These are phyloP conservation scores for Colletotrichum sp. DNA, from an alignment of 2,329 filamentous ascomycete genomes.

Conservation along the genomic window DNA sequence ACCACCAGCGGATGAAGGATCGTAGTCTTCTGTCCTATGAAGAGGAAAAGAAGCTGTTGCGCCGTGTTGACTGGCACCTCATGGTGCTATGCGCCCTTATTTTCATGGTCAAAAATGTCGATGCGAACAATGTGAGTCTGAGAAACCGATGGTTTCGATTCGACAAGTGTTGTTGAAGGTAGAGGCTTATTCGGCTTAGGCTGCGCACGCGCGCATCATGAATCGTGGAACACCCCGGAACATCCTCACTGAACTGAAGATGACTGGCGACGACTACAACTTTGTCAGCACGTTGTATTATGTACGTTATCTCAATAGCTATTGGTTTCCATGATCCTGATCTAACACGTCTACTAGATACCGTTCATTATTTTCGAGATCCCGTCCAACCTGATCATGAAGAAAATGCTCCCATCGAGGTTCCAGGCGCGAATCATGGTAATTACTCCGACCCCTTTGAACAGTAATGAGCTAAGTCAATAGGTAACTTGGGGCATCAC, in stretches of 20 bases:
- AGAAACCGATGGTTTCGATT: not conserved
- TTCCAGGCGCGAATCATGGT: slow-evolving; percentile 47
- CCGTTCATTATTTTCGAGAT: slow-evolving; percentile 42
- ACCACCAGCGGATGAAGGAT: not conserved
- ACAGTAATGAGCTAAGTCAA: not conserved
- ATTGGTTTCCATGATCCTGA: no score
- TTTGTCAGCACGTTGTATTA: slow-evolving; percentile 41
- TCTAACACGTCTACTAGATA: slow-evolving; percentile 29
- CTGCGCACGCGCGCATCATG: slow-evolving; percentile 38
- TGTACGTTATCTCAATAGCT: not conserved
- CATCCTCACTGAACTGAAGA: slow-evolving; percentile 42
- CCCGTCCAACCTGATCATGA: slow-evolving; percentile 43
- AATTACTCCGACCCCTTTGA: not conserved
- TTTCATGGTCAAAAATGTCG: slow-evolving; percentile 45
- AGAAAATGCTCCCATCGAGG: slow-evolving; percentile 40
- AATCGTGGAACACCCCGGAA: slow-evolving; percentile 42
- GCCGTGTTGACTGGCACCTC: slow-evolving; percentile 28
- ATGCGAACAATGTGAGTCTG: slow-evolving; percentile 34
- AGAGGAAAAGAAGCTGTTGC: slow-evolving; percentile 27
- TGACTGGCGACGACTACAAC: slow-evolving; percentile 44
- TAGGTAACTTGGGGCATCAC: not conserved
- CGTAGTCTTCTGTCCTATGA: slow-evolving; percentile 5
- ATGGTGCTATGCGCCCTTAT: slow-evolving; percentile 37
- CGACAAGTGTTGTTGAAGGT: not conserved
- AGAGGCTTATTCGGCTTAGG: not conserved